Percentiles rank a stretch among this genome's conserved stretches.
Evolutionary conservation across 2,329 filamentous ascomycete genomes (phyloP).

Genomic region (Malbranchea zuffiana): DNA sequence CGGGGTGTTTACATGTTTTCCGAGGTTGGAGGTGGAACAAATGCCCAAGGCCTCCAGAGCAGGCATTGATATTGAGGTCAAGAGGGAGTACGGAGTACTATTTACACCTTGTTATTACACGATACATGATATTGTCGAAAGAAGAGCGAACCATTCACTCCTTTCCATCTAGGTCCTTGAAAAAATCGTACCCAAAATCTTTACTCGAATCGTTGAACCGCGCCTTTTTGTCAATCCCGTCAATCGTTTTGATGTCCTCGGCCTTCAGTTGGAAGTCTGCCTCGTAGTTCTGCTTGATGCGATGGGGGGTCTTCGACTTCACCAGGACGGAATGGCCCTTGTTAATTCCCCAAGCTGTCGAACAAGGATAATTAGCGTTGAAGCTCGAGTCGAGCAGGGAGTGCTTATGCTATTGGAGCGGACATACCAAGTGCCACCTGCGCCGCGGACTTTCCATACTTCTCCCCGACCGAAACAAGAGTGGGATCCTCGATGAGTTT

Average conservation of each 20-base stretch:
- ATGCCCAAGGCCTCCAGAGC: too few relatives aligned
- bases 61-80: too few relatives aligned
- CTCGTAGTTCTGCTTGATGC: constrained; percentile 36
- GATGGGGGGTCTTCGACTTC: constrained; percentile 39
- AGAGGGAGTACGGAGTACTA: too few relatives aligned
- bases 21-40: too few relatives aligned
- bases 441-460: constrained; percentile 41
- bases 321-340: constrained; percentile 43
- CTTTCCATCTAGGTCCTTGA: constrained; percentile 49
- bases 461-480: constrained; percentile 42
- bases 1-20: too few relatives aligned
- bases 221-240: constrained; percentile 48
- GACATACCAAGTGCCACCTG: constrained; percentile 40
- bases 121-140: background rate
- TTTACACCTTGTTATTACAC: too few relatives aligned
- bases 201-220: constrained; percentile 51
- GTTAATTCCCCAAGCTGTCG: constrained; percentile 43
- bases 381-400: background rate
- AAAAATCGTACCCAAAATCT: constrained; percentile 49
- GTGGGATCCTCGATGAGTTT: constrained; percentile 44
- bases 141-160: too few relatives aligned
- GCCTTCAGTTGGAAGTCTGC: constrained; percentile 48
- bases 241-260: constrained; percentile 48
- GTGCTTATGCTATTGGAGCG: constrained; percentile 2
- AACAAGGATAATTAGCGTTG: background rate